These are phyloP conservation scores for Coemansia sp. DNA, from an alignment of 192 early-diverging fungal species.

Conservation along the genomic window DNA sequence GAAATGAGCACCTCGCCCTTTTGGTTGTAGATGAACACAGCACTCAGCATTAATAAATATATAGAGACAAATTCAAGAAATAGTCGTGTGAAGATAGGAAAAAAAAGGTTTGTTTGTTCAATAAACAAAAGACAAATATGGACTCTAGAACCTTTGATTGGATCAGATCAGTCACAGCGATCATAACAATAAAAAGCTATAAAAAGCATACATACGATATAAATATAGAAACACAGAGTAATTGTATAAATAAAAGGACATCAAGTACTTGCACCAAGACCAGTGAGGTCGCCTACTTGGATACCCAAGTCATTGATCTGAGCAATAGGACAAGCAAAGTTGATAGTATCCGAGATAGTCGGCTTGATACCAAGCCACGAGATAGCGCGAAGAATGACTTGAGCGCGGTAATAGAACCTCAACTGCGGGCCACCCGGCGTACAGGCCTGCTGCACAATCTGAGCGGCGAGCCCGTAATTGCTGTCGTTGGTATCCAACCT, in stretches of 20 bases:
- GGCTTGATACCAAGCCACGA: conserved; percentile 60
- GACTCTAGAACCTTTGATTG: not conserved
- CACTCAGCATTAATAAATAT: conserved; percentile 81
- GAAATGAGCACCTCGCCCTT: conserved; percentile 99
- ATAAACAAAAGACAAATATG: not conserved
- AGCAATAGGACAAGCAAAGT: conserved; percentile 50
- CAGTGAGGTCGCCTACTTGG: conserved; percentile 48
- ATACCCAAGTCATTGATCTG: conserved; percentile 52
- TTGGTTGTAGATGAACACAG: conserved; percentile 96
- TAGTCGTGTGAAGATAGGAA: not conserved
- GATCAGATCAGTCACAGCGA: not conserved
- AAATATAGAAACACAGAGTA: not conserved
- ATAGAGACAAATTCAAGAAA: not conserved
- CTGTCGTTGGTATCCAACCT: conserved; percentile 40
- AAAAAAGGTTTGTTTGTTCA: too few relatives aligned
- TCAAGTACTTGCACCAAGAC: conserved; percentile 5
- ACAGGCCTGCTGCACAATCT: conserved; percentile 43
- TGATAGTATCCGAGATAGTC: conserved; percentile 47
- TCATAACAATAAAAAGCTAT: not conserved
- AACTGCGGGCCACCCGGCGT: conserved; percentile 38
- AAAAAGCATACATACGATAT: not conserved
- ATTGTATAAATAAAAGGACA: not conserved
- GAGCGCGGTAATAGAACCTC: conserved; percentile 54
- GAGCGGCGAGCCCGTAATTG: conserved; percentile 42
- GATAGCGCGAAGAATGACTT: conserved; percentile 50